Evolutionary conservation across 176 grass and related monocot genomes (phyloP).

Genomic region (Juncus inflexus): DNA sequence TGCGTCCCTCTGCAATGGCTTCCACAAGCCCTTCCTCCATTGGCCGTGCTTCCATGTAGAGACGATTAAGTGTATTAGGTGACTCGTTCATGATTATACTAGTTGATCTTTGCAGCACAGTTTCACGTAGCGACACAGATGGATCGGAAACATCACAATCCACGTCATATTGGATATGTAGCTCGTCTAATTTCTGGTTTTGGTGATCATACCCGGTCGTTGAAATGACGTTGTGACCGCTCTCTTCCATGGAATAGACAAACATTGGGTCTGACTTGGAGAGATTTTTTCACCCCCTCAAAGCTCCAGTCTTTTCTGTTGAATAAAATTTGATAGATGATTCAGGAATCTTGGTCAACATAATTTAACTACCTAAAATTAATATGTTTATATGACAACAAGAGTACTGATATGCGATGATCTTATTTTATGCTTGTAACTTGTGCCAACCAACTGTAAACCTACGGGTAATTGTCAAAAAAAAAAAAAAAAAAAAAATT

Average conservation of each 20-base stretch:
- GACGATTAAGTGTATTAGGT: slow-evolving; percentile 1
- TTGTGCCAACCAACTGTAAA: no score
- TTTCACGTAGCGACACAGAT: slow-evolving; percentile 10
- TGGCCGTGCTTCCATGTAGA: slow-evolving; percentile 15
- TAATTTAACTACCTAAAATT: no score
- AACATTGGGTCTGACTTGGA: slow-evolving; percentile 11
- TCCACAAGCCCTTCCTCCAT: slow-evolving; percentile 8
- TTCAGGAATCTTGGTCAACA: no score
- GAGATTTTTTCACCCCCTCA: not conserved
- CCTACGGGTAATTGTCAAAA: no score
- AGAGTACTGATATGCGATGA: no score
- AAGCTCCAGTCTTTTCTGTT: no score
- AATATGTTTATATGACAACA: no score
- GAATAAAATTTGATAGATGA: no score
- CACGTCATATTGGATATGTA: no score
- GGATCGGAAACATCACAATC: no score
- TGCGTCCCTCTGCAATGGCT: not conserved
- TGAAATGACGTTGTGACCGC: slow-evolving; percentile 1
- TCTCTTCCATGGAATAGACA: slow-evolving; percentile 5
- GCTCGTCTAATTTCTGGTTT: not conserved
- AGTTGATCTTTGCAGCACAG: slow-evolving; percentile 1
- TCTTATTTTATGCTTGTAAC: no score
- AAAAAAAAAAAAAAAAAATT: no score
- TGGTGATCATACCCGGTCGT: not conserved
- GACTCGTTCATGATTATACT: not conserved